Evolutionary conservation across 768 basidiomycete species (phyloP).

Genomic region (Clitopilus hobsonii): DNA sequence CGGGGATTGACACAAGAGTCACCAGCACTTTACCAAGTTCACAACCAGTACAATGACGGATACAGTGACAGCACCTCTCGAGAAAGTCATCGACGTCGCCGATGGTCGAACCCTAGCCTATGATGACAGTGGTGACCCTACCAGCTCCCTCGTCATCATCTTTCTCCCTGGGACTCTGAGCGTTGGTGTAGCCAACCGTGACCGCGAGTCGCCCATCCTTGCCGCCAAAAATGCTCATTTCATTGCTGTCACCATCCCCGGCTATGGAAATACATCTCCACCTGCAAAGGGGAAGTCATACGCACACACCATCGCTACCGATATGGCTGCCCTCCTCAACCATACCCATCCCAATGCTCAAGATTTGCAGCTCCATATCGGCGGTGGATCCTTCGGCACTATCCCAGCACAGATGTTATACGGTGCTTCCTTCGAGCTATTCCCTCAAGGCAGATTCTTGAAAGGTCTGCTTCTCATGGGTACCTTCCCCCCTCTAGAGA

Average conservation of each 20-base stretch:
- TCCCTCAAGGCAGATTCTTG: slow-evolving; percentile 40
- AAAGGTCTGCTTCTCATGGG: slow-evolving; percentile 34
- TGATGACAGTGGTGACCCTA: slow-evolving; percentile 26
- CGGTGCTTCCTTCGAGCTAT: slow-evolving; percentile 39
- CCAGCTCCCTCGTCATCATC: slow-evolving; percentile 32
- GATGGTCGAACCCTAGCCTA: slow-evolving; percentile 34
- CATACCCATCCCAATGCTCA: slow-evolving; percentile 32
- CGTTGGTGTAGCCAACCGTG: slow-evolving; percentile 24
- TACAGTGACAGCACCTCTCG: too few species aligned
- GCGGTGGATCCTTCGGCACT: slow-evolving; percentile 46
- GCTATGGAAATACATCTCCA: slow-evolving; percentile 41
- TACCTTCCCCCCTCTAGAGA: slow-evolving; percentile 33
- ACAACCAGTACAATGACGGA: too few species aligned
- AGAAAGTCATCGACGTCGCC: background rate
- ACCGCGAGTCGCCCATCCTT: too few species aligned
- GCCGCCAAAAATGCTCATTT: slow-evolving; percentile 23
- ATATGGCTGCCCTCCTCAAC: slow-evolving; percentile 33
- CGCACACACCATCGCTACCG: slow-evolving; percentile 26
- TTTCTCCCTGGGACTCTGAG: slow-evolving; percentile 38
- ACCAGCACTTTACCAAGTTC: too few species aligned
- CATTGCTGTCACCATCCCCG: slow-evolving; percentile 40
- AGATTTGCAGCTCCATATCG: slow-evolving; percentile 34
- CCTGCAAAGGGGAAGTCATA: slow-evolving; percentile 23
- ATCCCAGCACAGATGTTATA: slow-evolving; percentile 46
- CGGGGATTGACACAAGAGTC: too few species aligned